Evolutionary conservation across 2,329 filamentous ascomycete species (phyloP).

Genomic region (Periconia sp.): DNA sequence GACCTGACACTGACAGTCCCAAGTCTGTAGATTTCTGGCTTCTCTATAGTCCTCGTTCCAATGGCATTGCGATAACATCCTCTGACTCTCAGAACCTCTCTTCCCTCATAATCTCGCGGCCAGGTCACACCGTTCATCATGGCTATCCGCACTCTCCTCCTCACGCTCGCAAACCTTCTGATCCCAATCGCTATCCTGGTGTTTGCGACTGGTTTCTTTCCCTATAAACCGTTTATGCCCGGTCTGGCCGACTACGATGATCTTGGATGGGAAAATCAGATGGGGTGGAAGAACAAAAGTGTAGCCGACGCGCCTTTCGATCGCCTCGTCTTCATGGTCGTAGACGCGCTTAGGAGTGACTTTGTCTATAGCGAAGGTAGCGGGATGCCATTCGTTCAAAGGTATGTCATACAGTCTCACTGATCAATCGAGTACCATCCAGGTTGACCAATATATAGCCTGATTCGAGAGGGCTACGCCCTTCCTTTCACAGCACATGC

Average conservation of each 20-base stretch:
- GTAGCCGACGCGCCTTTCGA: conserved; percentile 73
- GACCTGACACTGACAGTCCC: conserved; percentile 3
- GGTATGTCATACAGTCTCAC: conserved; percentile 54
- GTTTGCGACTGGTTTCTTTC: conserved; percentile 93
- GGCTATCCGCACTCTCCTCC: conserved; percentile 39
- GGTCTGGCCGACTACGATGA: conserved; percentile 73
- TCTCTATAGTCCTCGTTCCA: neutral
- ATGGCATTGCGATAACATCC: neutral
- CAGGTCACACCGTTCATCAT: conserved; percentile 11
- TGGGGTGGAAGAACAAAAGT: conserved; percentile 22
- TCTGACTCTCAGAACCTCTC: neutral
- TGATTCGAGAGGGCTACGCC: conserved; percentile 81
- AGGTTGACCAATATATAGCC: conserved; percentile 52
- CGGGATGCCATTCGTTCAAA: conserved; percentile 85
- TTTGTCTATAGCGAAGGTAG: conserved; percentile 85
- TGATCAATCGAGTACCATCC: neutral
- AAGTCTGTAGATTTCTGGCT: conserved; percentile 1
- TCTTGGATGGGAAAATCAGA: conserved; percentile 49
- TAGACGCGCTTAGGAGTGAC: conserved; percentile 86
- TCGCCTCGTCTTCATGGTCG: conserved; percentile 93
- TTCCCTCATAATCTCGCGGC: neutral
- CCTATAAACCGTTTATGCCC: conserved; percentile 91
- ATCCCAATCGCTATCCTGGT: conserved; percentile 67
- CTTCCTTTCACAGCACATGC: conserved; percentile 95
- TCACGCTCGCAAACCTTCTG: conserved; percentile 72